A percentile compares a stretch with the other conserved stretches of the same genome.
Evolutionary conservation across 345 rosid species (phyloP).

Genomic region (Salix exigua): DNA sequence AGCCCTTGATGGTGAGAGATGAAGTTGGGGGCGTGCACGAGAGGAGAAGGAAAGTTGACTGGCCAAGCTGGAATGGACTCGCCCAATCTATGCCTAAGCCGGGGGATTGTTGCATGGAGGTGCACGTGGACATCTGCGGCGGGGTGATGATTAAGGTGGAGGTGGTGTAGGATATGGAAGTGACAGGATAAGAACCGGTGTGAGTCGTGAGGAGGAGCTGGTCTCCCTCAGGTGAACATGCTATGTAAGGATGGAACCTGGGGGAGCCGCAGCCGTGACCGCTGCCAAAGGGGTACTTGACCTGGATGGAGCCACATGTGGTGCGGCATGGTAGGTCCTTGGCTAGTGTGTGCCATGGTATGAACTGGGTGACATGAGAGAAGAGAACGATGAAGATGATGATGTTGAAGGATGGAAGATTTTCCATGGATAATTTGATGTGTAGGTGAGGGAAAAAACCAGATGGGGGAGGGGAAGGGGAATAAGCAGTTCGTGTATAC

Average conservation of each 20-base stretch:
- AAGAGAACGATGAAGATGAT: not conserved
- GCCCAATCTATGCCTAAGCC: constrained; percentile 50
- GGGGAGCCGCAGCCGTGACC: constrained; percentile 52
- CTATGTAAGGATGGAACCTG: constrained; percentile 35
- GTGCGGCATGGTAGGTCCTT: constrained; percentile 19
- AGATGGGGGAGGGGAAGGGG: not conserved
- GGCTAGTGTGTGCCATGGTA: constrained; percentile 1
- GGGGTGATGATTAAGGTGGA: constrained; percentile 38
- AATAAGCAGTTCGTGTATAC: not conserved
- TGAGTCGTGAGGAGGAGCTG: constrained; percentile 41
- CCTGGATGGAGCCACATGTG: constrained; percentile 36
- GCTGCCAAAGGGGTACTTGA: constrained; percentile 53
- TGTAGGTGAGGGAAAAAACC: not conserved
- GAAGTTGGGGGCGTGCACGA: constrained; percentile 35
- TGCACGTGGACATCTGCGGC: constrained; percentile 45
- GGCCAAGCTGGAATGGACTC: constrained; percentile 49
- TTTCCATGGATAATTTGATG: constrained; percentile 2
- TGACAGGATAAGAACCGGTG: constrained; percentile 44
- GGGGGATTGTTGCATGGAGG: constrained; percentile 38
- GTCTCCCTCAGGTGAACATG: constrained; percentile 25
- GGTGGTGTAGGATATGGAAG: constrained; percentile 39
- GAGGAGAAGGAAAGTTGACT: constrained; percentile 44
- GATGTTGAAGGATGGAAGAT: constrained; percentile 11
- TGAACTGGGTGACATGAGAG: not conserved
- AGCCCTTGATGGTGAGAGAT: constrained; percentile 38